These are phyloP conservation scores for Auricularia cornea DNA, from an alignment of 768 basidiomycete genomes.

Conservation along the genomic window DNA sequence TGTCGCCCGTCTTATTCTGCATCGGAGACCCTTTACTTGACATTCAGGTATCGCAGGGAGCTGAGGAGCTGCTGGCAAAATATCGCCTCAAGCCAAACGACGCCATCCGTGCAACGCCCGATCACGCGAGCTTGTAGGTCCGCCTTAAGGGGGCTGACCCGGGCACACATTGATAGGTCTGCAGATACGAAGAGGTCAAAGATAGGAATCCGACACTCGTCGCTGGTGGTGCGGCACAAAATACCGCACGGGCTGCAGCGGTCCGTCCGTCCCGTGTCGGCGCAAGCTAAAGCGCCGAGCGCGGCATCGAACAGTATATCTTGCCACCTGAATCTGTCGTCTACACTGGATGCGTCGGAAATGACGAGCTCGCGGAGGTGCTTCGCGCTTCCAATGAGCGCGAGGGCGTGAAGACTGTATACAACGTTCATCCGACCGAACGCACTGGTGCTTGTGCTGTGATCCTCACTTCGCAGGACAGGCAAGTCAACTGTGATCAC, in stretches of 20 bases:
- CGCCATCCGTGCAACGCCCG: constrained; percentile 87
- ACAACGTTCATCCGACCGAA: constrained; percentile 77
- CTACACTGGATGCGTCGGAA: constrained; percentile 89
- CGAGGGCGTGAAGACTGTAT: constrained; percentile 82
- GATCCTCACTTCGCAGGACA: constrained; percentile 84
- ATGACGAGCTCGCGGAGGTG: constrained; percentile 86
- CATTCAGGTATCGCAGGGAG: constrained; percentile 80
- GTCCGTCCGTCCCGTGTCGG: constrained; percentile 38
- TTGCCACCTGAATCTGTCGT: constrained; percentile 84
- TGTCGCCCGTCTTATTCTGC: constrained; percentile 58
- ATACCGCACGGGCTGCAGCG: constrained; percentile 91
- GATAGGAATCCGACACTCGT: constrained; percentile 78
- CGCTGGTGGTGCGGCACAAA: constrained; percentile 95
- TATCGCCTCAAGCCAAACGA: constrained; percentile 90
- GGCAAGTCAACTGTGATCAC: constrained; percentile 28
- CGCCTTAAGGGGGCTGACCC: background rate
- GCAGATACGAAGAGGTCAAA: constrained; percentile 83
- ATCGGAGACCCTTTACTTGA: constrained; percentile 96
- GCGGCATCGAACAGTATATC: constrained; percentile 68
- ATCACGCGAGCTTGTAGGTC: constrained; percentile 74
- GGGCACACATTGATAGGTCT: background rate
- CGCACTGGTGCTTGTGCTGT: constrained; percentile 97
- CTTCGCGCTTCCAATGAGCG: constrained; percentile 84
- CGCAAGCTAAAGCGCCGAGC: constrained; percentile 9
- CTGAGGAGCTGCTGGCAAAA: constrained; percentile 72